A percentile compares a stretch with the other conserved stretches of the same genome.
These are phyloP conservation scores for Aegilops umbellulata DNA, from an alignment of 176 grass and related monocot genomes.

Conservation along the genomic window DNA sequence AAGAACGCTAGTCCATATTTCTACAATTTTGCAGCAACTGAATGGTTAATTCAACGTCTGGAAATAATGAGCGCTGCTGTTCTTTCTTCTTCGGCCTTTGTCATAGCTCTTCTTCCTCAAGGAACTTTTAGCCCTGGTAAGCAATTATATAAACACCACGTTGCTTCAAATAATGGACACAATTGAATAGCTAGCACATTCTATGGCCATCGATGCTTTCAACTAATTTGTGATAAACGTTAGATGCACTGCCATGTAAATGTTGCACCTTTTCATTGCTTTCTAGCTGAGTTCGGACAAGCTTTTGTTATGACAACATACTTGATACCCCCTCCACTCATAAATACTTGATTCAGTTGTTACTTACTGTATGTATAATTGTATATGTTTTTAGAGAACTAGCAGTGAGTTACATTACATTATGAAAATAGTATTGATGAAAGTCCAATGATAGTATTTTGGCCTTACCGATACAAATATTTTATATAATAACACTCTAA, in stretches of 20 bases:
- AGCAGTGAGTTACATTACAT: too few species aligned
- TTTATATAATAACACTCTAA: neutral
- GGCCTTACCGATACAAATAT: neutral
- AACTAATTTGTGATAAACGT: too few species aligned
- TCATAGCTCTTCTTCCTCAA: conserved; percentile 72
- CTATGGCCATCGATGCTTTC: conserved; percentile 1
- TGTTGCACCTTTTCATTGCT: too few species aligned
- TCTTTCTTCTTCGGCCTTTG: conserved; percentile 77
- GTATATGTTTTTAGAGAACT: too few species aligned
- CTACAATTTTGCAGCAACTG: conserved; percentile 76
- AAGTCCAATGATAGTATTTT: neutral
- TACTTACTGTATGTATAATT: too few species aligned
- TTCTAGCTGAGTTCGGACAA: too few species aligned
- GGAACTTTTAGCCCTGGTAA: conserved; percentile 80
- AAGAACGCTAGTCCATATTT: conserved; percentile 83
- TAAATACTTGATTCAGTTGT: too few species aligned
- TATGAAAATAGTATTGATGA: too few species aligned
- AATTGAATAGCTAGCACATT: neutral
- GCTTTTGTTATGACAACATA: too few species aligned
- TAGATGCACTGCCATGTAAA: too few species aligned
- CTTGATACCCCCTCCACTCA: too few species aligned
- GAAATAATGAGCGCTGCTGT: conserved; percentile 73
- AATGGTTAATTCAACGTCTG: conserved; percentile 87
- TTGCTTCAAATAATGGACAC: conserved; percentile 5
- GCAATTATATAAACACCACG: neutral